A percentile compares a stretch with the other conserved stretches of the same genome.
Conservation (phyloP, 345 rosid species). For the Hibiscus syriacus region DNA sequence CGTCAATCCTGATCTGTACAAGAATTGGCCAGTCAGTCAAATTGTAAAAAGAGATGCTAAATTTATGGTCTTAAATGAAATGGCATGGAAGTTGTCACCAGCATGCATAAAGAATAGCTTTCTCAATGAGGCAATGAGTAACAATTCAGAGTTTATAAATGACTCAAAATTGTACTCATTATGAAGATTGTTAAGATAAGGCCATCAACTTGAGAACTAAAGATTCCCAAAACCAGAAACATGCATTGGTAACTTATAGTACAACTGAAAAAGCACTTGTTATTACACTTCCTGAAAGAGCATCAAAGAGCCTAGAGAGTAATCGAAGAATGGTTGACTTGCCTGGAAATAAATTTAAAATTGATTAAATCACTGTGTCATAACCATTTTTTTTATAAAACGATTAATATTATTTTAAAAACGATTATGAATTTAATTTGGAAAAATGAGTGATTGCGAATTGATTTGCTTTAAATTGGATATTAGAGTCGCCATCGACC, state of each 20-base stretch:
- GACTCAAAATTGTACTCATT: background rate
- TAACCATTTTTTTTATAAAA: no score
- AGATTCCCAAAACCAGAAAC: background rate
- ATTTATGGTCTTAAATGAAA: background rate
- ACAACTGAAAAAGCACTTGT: slow-evolving; percentile 3
- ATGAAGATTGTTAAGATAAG: background rate
- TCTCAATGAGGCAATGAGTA: background rate
- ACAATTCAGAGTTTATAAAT: background rate
- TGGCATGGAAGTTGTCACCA: no score
- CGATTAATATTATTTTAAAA: no score
- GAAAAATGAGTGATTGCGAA: no score
- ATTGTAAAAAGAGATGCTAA: background rate
- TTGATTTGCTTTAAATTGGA: no score
- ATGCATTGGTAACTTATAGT: background rate
- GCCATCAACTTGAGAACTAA: background rate
- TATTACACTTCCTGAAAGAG: slow-evolving; percentile 80
- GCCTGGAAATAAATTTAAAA: slow-evolving; percentile 50
- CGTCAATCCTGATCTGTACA: slow-evolving; percentile 70
- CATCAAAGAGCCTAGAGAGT: slow-evolving; percentile 78
- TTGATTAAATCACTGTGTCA: slow-evolving; percentile 20
- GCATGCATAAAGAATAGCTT: background rate
- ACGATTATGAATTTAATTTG: no score
- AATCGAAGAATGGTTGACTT: slow-evolving; percentile 93
- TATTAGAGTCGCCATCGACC: no score
- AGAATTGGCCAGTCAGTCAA: slow-evolving; percentile 1